Base-by-base conservation (phyloP, 176 grass and related monocot species). In the Triticum urartu region DNA sequence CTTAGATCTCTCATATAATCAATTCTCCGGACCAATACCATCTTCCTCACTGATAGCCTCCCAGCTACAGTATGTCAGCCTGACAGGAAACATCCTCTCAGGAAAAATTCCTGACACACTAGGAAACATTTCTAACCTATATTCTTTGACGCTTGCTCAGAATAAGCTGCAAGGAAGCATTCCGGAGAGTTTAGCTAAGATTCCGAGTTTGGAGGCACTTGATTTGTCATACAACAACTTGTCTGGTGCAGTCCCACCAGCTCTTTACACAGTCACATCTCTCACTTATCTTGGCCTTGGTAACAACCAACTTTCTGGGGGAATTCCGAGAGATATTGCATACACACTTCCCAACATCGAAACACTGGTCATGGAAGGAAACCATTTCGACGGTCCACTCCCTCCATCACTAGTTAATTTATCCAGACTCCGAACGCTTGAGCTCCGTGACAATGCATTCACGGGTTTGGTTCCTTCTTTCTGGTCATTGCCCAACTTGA, bases 131-230 rank as follows among this genome's bases (percentile, higher is more conserved):
- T 72, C 42, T 3, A 32, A 75, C 21, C 45, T 92, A 9, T 30
- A 26, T 28, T 28, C 18, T 4, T 59, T 92, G 39, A 20, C n/a
- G 30, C 64, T 89, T 34, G 71, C 58, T 34, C 11, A 56, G 0
- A 92, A 92, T 36, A 68, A 56, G 39, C 52, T 92, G 60, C 47
- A 83, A 9, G 90, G 87, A 33, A 42, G 18, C 59, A 86, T 92
- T 61, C 87, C 90, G 32, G 65, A 45, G 14, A 86, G 68, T 15
- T 86, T 92, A 18, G 64, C 72, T 12, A 52, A 66, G 4, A 34
- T 92, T 21, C 30, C 74, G 21, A 34, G 50, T 63, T 71, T 89
- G 11, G n/a, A 28, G 22, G 11, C 21, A 60, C 69, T 87, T 25
- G 85, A 79, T 17, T 79, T 47, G 17, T 7, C 42, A 3, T 63